Conservation (phyloP, 2,329 filamentous ascomycete species). For the Trichoderma guizhouense region DNA sequence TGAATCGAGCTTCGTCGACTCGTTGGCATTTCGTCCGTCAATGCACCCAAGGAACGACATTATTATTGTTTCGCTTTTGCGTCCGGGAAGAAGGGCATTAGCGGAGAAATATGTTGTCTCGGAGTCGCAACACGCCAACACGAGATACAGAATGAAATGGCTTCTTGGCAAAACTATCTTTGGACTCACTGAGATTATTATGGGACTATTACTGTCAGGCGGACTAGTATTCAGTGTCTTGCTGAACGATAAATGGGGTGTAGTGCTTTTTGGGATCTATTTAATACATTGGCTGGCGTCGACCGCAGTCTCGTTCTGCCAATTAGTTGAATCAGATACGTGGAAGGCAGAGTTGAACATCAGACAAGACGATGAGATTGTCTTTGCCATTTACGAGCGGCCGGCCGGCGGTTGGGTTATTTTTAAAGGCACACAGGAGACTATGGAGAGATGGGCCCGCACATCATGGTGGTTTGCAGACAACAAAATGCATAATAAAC, state of each 20-base stretch:
- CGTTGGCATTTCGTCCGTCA: neutral
- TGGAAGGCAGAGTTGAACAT: neutral
- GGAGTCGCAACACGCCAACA: neutral
- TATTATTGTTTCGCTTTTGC: neutral
- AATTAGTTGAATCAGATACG: neutral
- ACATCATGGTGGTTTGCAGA: neutral
- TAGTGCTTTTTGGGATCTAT: neutral
- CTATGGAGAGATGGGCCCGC: neutral
- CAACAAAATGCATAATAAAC: neutral
- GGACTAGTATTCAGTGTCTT: neutral
- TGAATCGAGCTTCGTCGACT: neutral
- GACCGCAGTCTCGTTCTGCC: neutral
- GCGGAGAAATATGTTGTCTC: neutral
- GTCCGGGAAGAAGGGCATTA: neutral
- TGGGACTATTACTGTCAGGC: neutral
- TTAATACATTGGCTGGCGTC: neutral
- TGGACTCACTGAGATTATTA: neutral
- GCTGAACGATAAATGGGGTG: neutral
- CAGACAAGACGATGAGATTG: neutral
- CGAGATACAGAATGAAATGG: neutral
- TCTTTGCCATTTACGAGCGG: neutral
- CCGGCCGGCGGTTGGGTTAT: neutral
- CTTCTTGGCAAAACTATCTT: neutral
- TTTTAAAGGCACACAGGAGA: neutral
- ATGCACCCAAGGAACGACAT: neutral